Evolutionary conservation across 1,284 basidiomycete species (phyloP).

Genomic region (Schizophyllum amplum): DNA sequence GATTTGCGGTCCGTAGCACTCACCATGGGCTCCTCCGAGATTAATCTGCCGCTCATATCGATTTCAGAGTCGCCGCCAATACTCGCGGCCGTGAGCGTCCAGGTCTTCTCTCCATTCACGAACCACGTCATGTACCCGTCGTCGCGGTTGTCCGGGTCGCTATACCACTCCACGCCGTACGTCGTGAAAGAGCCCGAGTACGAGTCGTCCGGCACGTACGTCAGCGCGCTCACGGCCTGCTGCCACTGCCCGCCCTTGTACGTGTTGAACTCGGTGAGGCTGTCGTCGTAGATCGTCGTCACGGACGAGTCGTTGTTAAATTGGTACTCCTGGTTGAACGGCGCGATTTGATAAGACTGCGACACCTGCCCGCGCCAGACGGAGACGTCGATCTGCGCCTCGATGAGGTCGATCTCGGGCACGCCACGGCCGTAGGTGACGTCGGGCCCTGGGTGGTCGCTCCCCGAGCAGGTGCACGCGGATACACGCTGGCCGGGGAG

Average conservation of each 20-base stretch:
- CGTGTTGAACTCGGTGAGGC: conserved; percentile 42
- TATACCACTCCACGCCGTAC: conserved; percentile 60
- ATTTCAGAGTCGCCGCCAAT: conserved; percentile 40
- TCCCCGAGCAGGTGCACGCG: conserved; percentile 77
- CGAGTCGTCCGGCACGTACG: conserved; percentile 33
- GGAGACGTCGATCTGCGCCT: conserved; percentile 48
- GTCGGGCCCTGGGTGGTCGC: conserved; percentile 77
- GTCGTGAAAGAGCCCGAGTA: conserved; percentile 39
- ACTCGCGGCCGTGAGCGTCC: conserved; percentile 44
- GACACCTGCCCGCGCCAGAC: conserved; percentile 40
- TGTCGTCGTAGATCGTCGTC: conserved; percentile 37
- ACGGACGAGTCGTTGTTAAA: conserved; percentile 39
- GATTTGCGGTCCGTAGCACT: conserved; percentile 11
- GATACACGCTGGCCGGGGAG: conserved; percentile 77
- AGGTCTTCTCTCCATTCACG: conserved; percentile 39
- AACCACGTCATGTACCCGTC: conserved; percentile 60
- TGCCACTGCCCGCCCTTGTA: conserved; percentile 66
- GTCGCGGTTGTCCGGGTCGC: conserved; percentile 38
- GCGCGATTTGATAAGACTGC: conserved; percentile 59
- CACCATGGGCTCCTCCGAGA: conserved; percentile 54
- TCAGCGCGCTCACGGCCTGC: conserved; percentile 55
- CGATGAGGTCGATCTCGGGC: conserved; percentile 83
- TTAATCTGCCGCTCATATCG: conserved; percentile 42
- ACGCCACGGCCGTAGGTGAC: conserved; percentile 71
- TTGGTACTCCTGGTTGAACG: conserved; percentile 54